These are phyloP conservation scores for Tylopilus felleus DNA, from an alignment of 768 basidiomycete species.

Conservation along the genomic window DNA sequence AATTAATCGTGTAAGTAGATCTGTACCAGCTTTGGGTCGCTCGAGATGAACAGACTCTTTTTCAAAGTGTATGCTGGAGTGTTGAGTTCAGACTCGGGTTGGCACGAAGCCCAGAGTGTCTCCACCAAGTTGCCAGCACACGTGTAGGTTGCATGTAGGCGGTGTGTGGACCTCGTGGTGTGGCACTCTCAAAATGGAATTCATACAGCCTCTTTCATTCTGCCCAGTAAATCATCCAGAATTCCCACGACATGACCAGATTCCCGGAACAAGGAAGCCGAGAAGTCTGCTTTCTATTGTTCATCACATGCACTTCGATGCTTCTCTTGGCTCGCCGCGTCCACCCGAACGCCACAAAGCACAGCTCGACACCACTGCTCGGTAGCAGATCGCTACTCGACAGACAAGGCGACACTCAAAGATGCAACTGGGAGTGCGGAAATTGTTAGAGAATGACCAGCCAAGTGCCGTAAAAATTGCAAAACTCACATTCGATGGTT, in stretches of 20 bases:
- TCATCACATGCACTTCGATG: constrained; percentile 8
- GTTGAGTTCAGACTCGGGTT: not conserved
- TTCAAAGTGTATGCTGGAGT: not conserved
- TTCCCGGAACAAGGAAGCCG: constrained; percentile 19
- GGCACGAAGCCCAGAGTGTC: not conserved
- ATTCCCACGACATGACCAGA: constrained; percentile 14
- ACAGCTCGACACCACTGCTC: constrained; percentile 4
- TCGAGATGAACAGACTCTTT: not conserved
- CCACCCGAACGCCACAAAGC: constrained; percentile 25
- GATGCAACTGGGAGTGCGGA: not conserved
- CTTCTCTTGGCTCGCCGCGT: constrained; percentile 4
- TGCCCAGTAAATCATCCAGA: not conserved
- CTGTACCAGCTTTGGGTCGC: not conserved
- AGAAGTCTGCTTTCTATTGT: constrained; percentile 22
- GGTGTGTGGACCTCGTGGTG: constrained; percentile 19
- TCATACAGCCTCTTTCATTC: constrained; percentile 2
- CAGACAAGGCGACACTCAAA: not conserved
- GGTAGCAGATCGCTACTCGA: not conserved
- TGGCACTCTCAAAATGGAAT: not conserved
- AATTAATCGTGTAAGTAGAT: not conserved
- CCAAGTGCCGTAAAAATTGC: constrained; percentile 22
- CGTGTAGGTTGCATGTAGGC: constrained; percentile 7
- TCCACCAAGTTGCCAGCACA: not conserved
- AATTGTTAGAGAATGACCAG: not conserved
- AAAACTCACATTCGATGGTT: constrained; percentile 1